These are phyloP conservation scores for Stagonosporopsis rhizophila DNA, from an alignment of 2,329 filamentous ascomycete genomes.

Conservation along the genomic window DNA sequence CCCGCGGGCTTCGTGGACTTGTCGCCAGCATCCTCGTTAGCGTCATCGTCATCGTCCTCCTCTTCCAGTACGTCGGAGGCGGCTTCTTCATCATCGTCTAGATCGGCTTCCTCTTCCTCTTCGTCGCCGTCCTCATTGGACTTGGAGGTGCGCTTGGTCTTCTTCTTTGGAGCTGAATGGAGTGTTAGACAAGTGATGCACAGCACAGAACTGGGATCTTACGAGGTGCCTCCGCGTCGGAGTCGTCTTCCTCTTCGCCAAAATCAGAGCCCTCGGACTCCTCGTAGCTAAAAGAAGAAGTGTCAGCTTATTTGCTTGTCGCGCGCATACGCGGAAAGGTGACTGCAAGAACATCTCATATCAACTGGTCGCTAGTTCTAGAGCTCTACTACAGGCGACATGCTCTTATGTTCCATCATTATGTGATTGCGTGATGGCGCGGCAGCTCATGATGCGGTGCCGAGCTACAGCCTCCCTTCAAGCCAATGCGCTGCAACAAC, in stretches of 20 bases:
- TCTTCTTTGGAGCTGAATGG: constrained; percentile 44
- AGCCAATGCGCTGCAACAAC: constrained; percentile 11
- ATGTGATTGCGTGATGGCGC: background rate
- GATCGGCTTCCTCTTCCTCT: constrained; percentile 43
- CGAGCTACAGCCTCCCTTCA: background rate
- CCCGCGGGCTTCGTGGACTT: constrained; percentile 48
- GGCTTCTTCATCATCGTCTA: constrained; percentile 39
- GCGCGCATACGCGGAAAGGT: background rate
- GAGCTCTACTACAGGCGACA: background rate
- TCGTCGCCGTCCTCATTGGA: constrained; percentile 42
- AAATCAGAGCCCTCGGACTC: constrained; percentile 49
- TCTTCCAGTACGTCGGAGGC: constrained; percentile 17
- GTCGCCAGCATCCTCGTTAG: constrained; percentile 48
- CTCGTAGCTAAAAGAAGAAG: constrained; percentile 38
- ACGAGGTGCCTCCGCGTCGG: constrained; percentile 46
- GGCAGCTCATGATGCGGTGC: constrained; percentile 4
- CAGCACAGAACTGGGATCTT: constrained; percentile 24
- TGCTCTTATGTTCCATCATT: background rate
- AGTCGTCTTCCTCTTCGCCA: constrained; percentile 48
- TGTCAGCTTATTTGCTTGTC: constrained; percentile 29
- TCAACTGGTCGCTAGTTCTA: background rate
- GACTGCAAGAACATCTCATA: background rate
- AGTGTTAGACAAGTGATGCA: background rate
- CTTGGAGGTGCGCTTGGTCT: constrained; percentile 41
- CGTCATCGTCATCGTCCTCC: constrained; percentile 37